Percentiles rank a stretch among this genome's conserved stretches.
Conservation (phyloP, 495 filamentous ascomycete species). For the Aspergillus cavernicola region DNA sequence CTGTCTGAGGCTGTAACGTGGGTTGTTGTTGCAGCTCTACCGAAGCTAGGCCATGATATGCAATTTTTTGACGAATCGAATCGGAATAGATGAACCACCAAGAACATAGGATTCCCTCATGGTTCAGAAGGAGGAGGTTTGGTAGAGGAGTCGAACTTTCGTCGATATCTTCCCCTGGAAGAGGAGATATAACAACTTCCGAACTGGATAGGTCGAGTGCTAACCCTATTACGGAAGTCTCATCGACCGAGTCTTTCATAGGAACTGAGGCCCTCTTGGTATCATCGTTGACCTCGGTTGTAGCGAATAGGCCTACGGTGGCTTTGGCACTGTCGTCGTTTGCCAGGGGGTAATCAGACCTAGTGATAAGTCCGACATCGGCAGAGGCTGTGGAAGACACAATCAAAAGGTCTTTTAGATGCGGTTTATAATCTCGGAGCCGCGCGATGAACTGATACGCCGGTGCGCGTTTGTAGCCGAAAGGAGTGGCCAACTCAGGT, state of each 20-base stretch:
- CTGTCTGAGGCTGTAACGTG: conserved; percentile 19
- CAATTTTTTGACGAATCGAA: conserved; percentile 66
- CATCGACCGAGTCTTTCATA: conserved; percentile 63
- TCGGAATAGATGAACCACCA: conserved; percentile 95
- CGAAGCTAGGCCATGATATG: conserved; percentile 65
- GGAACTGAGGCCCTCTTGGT: conserved; percentile 73
- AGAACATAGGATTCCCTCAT: conserved; percentile 76
- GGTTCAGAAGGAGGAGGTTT: conserved; percentile 78
- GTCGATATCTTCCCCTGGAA: conserved; percentile 69
- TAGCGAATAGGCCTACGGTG: conserved; percentile 63
- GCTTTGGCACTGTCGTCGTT: conserved; percentile 55
- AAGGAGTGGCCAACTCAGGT: conserved; percentile 66
- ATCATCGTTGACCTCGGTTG: conserved; percentile 71
- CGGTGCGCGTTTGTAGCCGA: conserved; percentile 57
- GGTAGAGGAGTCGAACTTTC: conserved; percentile 81
- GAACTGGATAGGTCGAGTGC: conserved; percentile 78
- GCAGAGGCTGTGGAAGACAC: conserved; percentile 73
- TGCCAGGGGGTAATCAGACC: conserved; percentile 63
- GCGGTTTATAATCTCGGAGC: conserved; percentile 72
- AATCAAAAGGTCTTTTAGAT: conserved; percentile 73
- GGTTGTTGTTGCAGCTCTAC: conserved; percentile 31
- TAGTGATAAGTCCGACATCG: conserved; percentile 74
- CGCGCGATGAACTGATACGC: conserved; percentile 74
- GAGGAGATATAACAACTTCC: conserved; percentile 73
- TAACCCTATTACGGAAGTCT: conserved; percentile 77